Evolutionary conservation across 2,329 filamentous ascomycete species (phyloP).

Genomic region (Aspergillus vadensis): DNA sequence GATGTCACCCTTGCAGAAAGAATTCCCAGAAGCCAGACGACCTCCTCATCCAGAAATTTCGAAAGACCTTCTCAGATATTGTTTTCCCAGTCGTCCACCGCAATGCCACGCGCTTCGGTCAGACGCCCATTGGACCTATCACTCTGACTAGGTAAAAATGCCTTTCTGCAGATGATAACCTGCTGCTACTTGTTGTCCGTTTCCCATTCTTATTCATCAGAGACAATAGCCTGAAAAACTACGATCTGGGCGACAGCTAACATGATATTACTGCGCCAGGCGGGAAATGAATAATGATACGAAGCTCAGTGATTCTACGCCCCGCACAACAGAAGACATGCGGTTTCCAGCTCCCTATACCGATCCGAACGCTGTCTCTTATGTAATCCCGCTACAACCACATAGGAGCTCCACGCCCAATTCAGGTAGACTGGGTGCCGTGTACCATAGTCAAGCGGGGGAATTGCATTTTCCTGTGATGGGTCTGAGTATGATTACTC

Average conservation of each 20-base stretch:
- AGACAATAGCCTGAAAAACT: neutral
- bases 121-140: slow-evolving; percentile 25
- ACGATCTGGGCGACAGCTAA: slow-evolving; percentile 13
- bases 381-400: slow-evolving; percentile 74
- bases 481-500: slow-evolving; percentile 73
- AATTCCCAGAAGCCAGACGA: slow-evolving; percentile 84
- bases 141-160: slow-evolving; percentile 29
- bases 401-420: slow-evolving; percentile 87
- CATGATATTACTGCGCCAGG: slow-evolving; percentile 32
- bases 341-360: slow-evolving; percentile 86
- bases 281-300: slow-evolving; percentile 51
- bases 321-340: slow-evolving; percentile 79
- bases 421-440: slow-evolving; percentile 71
- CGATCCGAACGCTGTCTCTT: slow-evolving; percentile 81
- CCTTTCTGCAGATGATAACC: neutral
- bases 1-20: slow-evolving; percentile 53
- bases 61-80: slow-evolving; percentile 77
- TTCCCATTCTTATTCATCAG: neutral
- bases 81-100: slow-evolving; percentile 49
- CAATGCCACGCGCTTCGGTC: slow-evolving; percentile 25
- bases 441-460: slow-evolving; percentile 80
- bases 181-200: too few species aligned
- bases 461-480: slow-evolving; percentile 83
- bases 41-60: slow-evolving; percentile 81
- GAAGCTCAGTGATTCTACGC: slow-evolving; percentile 81